Percentiles rank a stretch among this genome's conserved stretches.
Evolutionary conservation across 2,329 filamentous ascomycete species (phyloP).

Genomic region (Alternaria rosae): DNA sequence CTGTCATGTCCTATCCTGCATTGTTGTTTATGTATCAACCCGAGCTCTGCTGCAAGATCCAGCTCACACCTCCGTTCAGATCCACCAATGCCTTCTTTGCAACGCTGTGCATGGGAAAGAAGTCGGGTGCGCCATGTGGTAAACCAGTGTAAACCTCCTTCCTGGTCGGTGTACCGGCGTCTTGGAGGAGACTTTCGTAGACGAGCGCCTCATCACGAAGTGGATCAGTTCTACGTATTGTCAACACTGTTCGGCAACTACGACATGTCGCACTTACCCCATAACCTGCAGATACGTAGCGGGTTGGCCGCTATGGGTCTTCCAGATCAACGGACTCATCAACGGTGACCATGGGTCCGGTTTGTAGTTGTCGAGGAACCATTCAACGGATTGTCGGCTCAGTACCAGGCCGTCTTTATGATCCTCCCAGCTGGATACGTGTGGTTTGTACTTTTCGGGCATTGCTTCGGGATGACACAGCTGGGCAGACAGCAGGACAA

Average conservation of each 20-base stretch:
- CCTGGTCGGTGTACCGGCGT: not conserved
- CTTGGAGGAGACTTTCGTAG: slow-evolving; percentile 21
- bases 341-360: slow-evolving; percentile 39
- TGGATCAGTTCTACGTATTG: not conserved
- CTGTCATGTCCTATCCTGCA: not conserved
- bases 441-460: not conserved
- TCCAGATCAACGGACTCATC: slow-evolving; percentile 32
- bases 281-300: slow-evolving; percentile 60
- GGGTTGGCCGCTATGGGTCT: slow-evolving; percentile 46
- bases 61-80: slow-evolving; percentile 43
- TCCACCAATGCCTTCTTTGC: slow-evolving; percentile 38
- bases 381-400: not conserved
- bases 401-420: not conserved
- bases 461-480: not conserved
- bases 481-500: not conserved
- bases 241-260: not conserved
- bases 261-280: slow-evolving; percentile 39
- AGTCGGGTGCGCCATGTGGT: slow-evolving; percentile 53
- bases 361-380: slow-evolving; percentile 33
- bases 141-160: slow-evolving; percentile 55
- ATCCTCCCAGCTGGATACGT: not conserved
- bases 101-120: slow-evolving; percentile 40
- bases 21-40: not conserved
- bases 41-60: slow-evolving; percentile 40
- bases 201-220: not conserved